A percentile compares a stretch with the other conserved stretches of the same genome.
Evolutionary conservation across 1,139 yeast genomes (phyloP).

Genomic region (Tardiomyces depauwii): DNA sequence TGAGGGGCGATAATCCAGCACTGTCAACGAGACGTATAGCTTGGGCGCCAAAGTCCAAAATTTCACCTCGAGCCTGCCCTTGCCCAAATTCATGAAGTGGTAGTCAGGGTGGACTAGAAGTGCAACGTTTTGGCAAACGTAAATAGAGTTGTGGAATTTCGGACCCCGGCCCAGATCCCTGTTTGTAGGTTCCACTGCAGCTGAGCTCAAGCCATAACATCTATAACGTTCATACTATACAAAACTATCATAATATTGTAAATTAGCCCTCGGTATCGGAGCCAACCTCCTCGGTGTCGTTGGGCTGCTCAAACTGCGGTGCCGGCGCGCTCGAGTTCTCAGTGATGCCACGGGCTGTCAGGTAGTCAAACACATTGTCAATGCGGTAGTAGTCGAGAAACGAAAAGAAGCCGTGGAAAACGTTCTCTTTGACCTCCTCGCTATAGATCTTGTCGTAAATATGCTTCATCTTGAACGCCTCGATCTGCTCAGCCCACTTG

Average conservation of each 20-base stretch:
- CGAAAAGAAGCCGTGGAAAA: slow-evolving; percentile 79
- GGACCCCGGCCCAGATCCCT: no score
- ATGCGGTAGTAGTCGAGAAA: slow-evolving; percentile 70
- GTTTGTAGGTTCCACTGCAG: no score
- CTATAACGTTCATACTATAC: no score
- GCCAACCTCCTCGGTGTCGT: slow-evolving; percentile 20
- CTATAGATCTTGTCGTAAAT: slow-evolving; percentile 87
- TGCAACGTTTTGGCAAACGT: not conserved
- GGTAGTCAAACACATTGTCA: slow-evolving; percentile 58
- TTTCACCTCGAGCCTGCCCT: no score
- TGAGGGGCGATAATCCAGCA: not conserved
- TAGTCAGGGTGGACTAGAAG: not conserved
- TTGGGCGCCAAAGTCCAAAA: no score
- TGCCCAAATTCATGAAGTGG: no score
- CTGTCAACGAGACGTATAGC: no score
- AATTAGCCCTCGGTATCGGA: slow-evolving; percentile 19
- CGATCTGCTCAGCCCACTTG: slow-evolving; percentile 60
- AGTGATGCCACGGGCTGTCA: slow-evolving; percentile 52
- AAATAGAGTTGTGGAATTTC: no score
- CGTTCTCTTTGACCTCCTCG: slow-evolving; percentile 80
- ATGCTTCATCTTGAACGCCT: slow-evolving; percentile 73
- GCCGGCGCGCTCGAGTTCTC: slow-evolving; percentile 15
- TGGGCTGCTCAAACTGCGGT: slow-evolving; percentile 9
- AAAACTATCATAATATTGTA: not conserved
- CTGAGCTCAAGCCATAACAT: no score